These are phyloP conservation scores for Ophidiomyces ophidiicola DNA, from an alignment of 2,329 filamentous ascomycete genomes.

Conservation along the genomic window DNA sequence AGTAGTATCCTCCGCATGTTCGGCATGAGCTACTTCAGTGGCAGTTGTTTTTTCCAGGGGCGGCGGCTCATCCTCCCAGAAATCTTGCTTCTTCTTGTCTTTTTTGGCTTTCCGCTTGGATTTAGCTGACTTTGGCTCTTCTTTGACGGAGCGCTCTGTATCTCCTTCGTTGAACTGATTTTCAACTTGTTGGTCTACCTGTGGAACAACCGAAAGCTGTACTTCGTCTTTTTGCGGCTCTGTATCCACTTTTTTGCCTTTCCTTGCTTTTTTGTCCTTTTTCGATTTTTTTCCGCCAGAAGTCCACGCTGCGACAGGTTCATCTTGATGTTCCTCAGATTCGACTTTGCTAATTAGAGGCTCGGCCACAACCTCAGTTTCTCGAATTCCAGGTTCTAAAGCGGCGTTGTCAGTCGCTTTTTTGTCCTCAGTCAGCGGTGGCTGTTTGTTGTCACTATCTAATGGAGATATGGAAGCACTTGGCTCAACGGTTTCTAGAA, in stretches of 20 bases:
- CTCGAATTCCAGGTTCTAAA: no score
- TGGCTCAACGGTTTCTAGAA: neutral
- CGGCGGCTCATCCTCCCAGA: constrained; percentile 11
- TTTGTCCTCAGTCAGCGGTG: no score
- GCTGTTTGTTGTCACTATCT: no score
- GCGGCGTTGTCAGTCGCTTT: no score
- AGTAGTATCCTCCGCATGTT: no score
- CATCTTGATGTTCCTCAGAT: neutral
- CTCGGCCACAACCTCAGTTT: no score
- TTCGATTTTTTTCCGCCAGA: neutral
- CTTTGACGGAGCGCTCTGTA: constrained; percentile 15
- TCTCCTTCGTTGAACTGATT: neutral
- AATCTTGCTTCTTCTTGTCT: constrained; percentile 28
- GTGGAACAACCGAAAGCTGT: no score
- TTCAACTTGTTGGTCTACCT: neutral
- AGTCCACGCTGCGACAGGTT: neutral
- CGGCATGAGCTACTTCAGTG: constrained; percentile 5
- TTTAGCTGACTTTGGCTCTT: constrained; percentile 14
- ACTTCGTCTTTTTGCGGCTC: constrained; percentile 4
- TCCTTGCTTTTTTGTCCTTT: neutral
- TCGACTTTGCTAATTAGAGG: no score
- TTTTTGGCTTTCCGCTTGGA: constrained; percentile 31
- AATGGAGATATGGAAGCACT: no score
- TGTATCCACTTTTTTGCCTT: constrained; percentile 1
- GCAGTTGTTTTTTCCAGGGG: neutral